A percentile compares a stretch with the other conserved stretches of the same genome.
Evolutionary conservation across 805 yeast species (phyloP).

Genomic region (Lachancea sp.): DNA sequence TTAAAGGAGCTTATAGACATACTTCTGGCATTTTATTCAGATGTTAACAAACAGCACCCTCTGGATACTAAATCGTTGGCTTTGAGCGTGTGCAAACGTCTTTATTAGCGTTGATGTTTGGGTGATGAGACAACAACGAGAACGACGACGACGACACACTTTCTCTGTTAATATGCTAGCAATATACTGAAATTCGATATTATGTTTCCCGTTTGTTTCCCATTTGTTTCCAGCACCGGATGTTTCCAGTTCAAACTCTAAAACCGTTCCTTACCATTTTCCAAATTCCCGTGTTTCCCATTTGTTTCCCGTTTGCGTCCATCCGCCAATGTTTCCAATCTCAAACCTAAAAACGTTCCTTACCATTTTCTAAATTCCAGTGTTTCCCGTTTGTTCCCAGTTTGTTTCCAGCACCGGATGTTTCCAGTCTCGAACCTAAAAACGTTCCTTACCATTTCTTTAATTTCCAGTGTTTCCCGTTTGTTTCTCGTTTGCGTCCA

Average conservation of each 20-base stretch:
- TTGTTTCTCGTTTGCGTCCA: slow-evolving; percentile 7
- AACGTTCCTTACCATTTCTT: background rate
- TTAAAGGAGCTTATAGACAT: background rate
- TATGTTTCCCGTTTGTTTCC: slow-evolving; percentile 2
- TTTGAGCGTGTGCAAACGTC: too few relatives aligned
- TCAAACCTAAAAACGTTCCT: background rate
- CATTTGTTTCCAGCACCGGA: slow-evolving; percentile 2
- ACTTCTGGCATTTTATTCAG: slow-evolving; percentile 3
- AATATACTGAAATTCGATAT: background rate
- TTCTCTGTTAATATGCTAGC: background rate
- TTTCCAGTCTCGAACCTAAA: background rate
- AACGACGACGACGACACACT: too few relatives aligned
- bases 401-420: slow-evolving; percentile 4
- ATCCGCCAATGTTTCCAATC: slow-evolving; percentile 1
- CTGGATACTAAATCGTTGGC: too few relatives aligned
- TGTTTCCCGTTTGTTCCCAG: slow-evolving; percentile 5
- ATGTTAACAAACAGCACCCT: too few relatives aligned
- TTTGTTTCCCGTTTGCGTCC: slow-evolving; percentile 7
- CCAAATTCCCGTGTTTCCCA: background rate
- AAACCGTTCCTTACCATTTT: background rate
- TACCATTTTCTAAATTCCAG: background rate
- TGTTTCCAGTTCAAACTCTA: slow-evolving; percentile 1
- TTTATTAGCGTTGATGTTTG: background rate
- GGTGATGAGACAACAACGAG: too few relatives aligned
- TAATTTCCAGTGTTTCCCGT: background rate